Percentiles rank a stretch among this genome's conserved stretches.
phyloP scores from a whole-genome alignment of 2,329 filamentous ascomycete genomes.

The Allantophomopsis cytisporea region DNA sequence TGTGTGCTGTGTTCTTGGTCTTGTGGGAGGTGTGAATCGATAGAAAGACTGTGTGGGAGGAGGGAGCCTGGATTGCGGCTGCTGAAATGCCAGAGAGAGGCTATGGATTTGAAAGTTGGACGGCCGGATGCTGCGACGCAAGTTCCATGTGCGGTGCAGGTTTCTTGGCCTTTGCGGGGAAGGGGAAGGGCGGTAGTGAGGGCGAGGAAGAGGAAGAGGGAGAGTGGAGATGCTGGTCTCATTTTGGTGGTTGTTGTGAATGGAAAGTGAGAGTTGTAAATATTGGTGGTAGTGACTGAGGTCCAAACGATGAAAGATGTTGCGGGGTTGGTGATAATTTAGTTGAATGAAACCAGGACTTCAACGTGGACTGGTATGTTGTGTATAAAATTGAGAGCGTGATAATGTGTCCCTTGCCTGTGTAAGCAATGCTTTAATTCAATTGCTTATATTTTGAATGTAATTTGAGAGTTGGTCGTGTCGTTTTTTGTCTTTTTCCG shows the following conservation, averaged over 20 bases:
- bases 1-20: no score
- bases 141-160: not conserved
- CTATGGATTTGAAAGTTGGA: not conserved
- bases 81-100: not conserved
- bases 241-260: not conserved
- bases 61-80: no score
- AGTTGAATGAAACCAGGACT: no score
- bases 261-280: no score
- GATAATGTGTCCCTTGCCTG: no score
- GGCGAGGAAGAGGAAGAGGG: constrained; percentile 1
- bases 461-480: not conserved
- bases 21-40: no score
- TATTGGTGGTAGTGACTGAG: not conserved
- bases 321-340: no score
- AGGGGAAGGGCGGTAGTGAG: not conserved
- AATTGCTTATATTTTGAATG: not conserved
- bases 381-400: not conserved
- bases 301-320: no score
- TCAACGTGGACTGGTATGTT: not conserved
- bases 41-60: no score
- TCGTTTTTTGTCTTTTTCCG: not conserved
- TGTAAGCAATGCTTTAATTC: no score
- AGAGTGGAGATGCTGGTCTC: not conserved
- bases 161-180: not conserved
- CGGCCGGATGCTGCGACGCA: not conserved